These are phyloP conservation scores for Arthrobotrys sinensis DNA, from an alignment of 2,329 filamentous ascomycete genomes.

Conservation along the genomic window DNA sequence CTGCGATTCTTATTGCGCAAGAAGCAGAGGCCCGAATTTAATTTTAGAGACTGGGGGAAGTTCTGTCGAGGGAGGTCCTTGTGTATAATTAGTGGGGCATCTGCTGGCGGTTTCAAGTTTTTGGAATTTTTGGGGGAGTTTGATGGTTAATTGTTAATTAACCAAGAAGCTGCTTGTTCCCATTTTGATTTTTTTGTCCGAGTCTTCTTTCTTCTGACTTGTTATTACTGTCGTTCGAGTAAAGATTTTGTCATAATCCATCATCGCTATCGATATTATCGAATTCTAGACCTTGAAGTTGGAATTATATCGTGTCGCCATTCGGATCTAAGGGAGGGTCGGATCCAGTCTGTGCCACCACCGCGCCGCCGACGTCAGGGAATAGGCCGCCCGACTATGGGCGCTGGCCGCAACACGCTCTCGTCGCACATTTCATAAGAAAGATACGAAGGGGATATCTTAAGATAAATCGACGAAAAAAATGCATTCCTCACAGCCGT, in stretches of 20 bases:
- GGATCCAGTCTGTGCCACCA: not conserved
- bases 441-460: too few relatives aligned
- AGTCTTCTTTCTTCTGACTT: not conserved
- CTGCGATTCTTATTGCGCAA: slow-evolving; percentile 22
- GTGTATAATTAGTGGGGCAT: not conserved
- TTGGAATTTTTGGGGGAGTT: not conserved
- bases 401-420: too few relatives aligned
- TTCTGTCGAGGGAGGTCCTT: not conserved
- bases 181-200: not conserved
- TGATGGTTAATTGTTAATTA: not conserved
- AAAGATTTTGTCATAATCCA: not conserved
- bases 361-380: slow-evolving; percentile 19
- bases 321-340: not conserved
- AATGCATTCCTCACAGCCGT: slow-evolving; percentile 21
- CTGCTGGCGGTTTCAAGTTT: slow-evolving; percentile 22
- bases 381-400: not conserved
- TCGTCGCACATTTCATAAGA: too few relatives aligned
- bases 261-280: not conserved
- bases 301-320: not conserved
- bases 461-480: not conserved
- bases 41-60: slow-evolving; percentile 4
- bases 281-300: too few relatives aligned
- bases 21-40: not conserved
- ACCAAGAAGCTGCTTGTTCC: not conserved
- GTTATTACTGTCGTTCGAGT: not conserved